phyloP scores from a whole-genome alignment of 768 basidiomycete genomes.

The Vishniacozyma victoriae region DNA sequence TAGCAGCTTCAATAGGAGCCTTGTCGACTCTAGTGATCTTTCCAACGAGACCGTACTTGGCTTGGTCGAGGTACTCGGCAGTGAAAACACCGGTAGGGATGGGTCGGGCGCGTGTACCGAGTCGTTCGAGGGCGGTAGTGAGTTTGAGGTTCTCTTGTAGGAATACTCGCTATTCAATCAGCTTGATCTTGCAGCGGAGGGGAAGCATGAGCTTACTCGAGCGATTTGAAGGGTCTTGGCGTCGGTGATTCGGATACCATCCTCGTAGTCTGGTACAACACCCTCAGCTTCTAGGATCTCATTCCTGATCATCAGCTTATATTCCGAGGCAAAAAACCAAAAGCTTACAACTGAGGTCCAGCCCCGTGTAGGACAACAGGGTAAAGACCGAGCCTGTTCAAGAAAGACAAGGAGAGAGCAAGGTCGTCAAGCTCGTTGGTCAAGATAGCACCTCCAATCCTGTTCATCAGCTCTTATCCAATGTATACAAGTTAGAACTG shows the following conservation, averaged over 20 bases:
- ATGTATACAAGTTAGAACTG: constrained; percentile 4
- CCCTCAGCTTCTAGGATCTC: constrained; percentile 88
- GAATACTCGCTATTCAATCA: constrained; percentile 62
- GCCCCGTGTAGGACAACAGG: constrained; percentile 95
- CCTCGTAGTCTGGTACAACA: constrained; percentile 90
- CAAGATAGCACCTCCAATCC: constrained; percentile 87
- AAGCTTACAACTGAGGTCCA: constrained; percentile 64
- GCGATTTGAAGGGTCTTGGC: constrained; percentile 91
- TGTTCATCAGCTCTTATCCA: constrained; percentile 9
- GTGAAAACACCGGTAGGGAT: constrained; percentile 98
- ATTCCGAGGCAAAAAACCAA: background rate
- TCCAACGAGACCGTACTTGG: constrained; percentile 92
- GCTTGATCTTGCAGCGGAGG: background rate
- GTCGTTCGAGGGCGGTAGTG: constrained; percentile 82
- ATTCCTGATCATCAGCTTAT: constrained; percentile 53
- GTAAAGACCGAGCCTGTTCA: constrained; percentile 95
- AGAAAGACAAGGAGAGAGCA: constrained; percentile 88
- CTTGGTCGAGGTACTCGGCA: constrained; percentile 89
- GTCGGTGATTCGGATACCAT: constrained; percentile 95
- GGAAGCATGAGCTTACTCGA: constrained; percentile 49
- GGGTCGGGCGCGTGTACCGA: constrained; percentile 93
- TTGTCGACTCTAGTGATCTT: constrained; percentile 94
- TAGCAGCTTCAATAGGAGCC: constrained; percentile 91
- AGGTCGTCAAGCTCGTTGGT: constrained; percentile 82
- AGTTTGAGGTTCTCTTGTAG: constrained; percentile 95